phyloP scores from a whole-genome alignment of 225 moss, liverwort and hornwort genomes.

The Physcomitrellopsis africana region DNA sequence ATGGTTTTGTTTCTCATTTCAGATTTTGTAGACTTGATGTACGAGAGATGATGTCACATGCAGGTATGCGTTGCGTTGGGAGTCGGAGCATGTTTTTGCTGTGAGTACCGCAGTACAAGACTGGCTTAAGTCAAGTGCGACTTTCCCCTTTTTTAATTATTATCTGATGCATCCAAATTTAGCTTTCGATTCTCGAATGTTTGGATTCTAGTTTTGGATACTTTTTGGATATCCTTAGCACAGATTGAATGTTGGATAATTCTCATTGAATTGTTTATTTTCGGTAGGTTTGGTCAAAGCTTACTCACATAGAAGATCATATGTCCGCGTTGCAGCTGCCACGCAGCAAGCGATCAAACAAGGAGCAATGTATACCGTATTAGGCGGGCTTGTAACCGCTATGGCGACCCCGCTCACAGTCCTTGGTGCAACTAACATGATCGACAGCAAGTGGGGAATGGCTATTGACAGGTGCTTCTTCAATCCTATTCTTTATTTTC shows the following conservation, averaged over 20 bases:
- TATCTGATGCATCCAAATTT: not conserved
- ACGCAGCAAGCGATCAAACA: slow-evolving; percentile 64
- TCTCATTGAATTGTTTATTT: not conserved
- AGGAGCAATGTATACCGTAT: slow-evolving; percentile 77
- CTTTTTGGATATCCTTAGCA: not conserved
- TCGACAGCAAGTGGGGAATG: slow-evolving; percentile 75
- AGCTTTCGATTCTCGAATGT: not conserved
- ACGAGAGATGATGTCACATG: not conserved
- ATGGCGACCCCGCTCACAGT: slow-evolving; percentile 64
- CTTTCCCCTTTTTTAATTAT: not conserved
- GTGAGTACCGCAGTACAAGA: slow-evolving; percentile 74
- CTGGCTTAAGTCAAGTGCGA: slow-evolving; percentile 63
- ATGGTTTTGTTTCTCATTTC: not conserved
- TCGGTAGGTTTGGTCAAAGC: not conserved
- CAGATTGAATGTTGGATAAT: too few relatives aligned
- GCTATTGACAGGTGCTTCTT: slow-evolving; percentile 66
- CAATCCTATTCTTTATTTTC: not conserved
- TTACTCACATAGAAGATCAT: not conserved
- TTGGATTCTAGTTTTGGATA: not conserved
- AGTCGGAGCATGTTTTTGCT: slow-evolving; percentile 60
- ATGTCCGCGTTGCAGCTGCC: slow-evolving; percentile 47
- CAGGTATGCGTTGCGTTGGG: slow-evolving; percentile 75
- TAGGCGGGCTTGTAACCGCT: slow-evolving; percentile 66
- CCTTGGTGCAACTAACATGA: slow-evolving; percentile 65
- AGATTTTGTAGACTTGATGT: not conserved